Percentiles rank a stretch among this genome's conserved stretches.
These are phyloP conservation scores for Pseudogymnoascus sp. DNA, from an alignment of 2,329 filamentous ascomycete species.

Conservation along the genomic window DNA sequence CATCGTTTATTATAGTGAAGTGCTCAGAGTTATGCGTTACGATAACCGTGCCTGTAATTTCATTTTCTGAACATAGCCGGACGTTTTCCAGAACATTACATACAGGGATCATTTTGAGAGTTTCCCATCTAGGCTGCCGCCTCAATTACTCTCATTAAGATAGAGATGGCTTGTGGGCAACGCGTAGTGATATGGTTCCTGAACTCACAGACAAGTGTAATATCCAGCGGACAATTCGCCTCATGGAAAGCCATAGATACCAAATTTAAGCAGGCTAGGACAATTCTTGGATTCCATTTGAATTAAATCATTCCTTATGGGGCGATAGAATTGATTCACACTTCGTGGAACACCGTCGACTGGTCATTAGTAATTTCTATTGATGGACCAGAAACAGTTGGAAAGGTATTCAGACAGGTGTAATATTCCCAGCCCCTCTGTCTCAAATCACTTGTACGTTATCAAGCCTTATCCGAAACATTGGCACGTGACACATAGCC, in stretches of 20 bases:
- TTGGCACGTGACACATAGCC: neutral
- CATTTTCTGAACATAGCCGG: neutral
- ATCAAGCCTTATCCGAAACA: neutral
- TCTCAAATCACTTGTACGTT: neutral
- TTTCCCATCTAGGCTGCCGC: neutral
- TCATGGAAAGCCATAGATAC: neutral
- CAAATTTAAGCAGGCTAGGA: neutral
- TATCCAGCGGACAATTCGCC: neutral
- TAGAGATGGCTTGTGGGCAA: neutral
- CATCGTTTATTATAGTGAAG: neutral
- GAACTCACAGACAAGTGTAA: neutral
- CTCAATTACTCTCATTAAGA: neutral
- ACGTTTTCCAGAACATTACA: conserved; percentile 6
- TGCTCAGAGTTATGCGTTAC: neutral
- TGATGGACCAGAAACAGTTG: neutral
- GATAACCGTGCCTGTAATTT: neutral
- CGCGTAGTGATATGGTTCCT: neutral
- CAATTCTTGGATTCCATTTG: neutral
- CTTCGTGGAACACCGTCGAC: neutral
- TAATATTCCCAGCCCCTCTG: neutral
- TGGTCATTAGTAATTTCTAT: neutral
- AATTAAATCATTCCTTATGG: neutral
- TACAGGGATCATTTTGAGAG: neutral
- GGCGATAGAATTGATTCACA: neutral
- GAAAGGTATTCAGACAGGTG: neutral